Base-by-base conservation (phyloP, 192 early-diverging fungal species). In the Diversispora epigaea region DNA sequence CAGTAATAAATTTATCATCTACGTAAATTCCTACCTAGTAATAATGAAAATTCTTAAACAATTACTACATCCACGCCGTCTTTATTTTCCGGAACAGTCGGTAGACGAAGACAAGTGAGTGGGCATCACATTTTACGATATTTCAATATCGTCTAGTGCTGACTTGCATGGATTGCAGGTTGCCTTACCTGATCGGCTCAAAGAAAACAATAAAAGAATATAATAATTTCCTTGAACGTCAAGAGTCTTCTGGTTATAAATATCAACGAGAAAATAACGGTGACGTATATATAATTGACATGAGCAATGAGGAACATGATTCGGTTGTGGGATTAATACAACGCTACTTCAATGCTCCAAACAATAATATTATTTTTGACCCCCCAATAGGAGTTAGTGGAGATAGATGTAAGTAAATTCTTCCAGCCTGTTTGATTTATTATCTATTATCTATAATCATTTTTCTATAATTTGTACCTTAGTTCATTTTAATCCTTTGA, bases 171-270 rank as follows among this genome's bases (percentile, higher is more conserved):
- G 7, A 52, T 14, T 61, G 19, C 19, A 61, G 60, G 2, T 61
- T 61, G 19, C 60, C 14, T 6, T 61, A 40, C 21, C 2, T 3
- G 19, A 61, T 61, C 19, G 60, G 60, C n/a, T 61, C 60, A 21
- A 61, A 61, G 10, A 40, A 19, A 17, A 39, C 3, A 61, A 61
- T 61, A 61, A 61, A 61, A 61, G 5, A 61, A 60, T 60, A 60
- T 17, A 60, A 61, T 61, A 61, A 61, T 12, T 61, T 61, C n/a
- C 60, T 61, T 61, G 39, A 22, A 61, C 14, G n/a, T 5, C 60
- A 61, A 61, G 60, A 61, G n/a, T 61, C 60, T 40, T 61, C 60
- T 22, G n/a, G 1, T 61, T 61, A 61, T 40, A 61, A 61, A 40
- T 61, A 61, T 61, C 60, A 61, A 61, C 60, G 60, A 61, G 19